Base-by-base conservation (phyloP, 2,329 filamentous ascomycete genomes). In the Fonsecaea erecta region DNA sequence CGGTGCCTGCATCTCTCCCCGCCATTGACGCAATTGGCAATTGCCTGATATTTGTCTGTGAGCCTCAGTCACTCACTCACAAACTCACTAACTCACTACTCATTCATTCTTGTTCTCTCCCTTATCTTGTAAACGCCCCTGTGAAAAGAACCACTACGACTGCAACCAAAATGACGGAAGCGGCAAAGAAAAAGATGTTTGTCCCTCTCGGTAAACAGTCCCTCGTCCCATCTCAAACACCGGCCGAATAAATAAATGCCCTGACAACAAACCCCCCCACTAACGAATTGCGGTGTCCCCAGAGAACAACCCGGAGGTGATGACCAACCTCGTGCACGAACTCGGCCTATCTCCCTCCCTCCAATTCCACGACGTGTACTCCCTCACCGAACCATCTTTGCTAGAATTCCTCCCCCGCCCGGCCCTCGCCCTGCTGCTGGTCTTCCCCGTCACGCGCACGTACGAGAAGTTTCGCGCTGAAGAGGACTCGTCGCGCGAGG, bases 331-430 rank as follows among this genome's bases (percentile, higher is more conserved):
- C 37, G 86, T 96, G 55, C 91, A 90, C 81, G 87, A 88, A 71
- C 90, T 98, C 28, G 94, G 94, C 69, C 87, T 98, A 62, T 90
- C 90, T n/a, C 74, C 80, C n/a, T 82, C 85, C 28, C 85, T 98
- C 52, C 84, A 86, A 73, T 89, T 97, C 79, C 89, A 96, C 82
- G 94, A 98, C 79, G 92, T 98, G 77, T 97, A 89, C 85, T 93
- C 90, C 71, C 89, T 98, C 74, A 89, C 90, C 69, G 93, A 98
- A 59, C 88, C 91, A 0, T 88, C 93, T 59, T 85, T 97, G 43
- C 87, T 98, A 58, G 86, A 88, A 67, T 93, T 97, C 78, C 87
- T 98, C 43, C 93, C 95, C 0, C 91, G 93, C 1, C 95, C 95
- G 1, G 91, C 92, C 1, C 85, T 93, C 70, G 94, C 94, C 5